A percentile compares a stretch with the other conserved stretches of the same genome.
Conservation (phyloP, 75 land plant species). For the Isoetes taiwanensis region DNA sequence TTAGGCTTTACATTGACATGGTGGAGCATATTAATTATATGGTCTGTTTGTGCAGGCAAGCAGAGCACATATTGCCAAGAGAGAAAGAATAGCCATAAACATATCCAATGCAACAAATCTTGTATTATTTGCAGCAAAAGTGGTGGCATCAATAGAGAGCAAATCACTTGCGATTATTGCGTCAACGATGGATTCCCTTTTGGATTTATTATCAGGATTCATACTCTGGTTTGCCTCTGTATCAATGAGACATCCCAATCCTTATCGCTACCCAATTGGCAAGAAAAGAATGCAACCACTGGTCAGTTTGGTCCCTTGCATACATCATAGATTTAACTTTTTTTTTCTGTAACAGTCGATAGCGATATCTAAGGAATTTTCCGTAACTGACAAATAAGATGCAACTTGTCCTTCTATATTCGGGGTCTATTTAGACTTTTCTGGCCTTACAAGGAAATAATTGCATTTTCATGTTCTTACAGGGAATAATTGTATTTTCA, state of each 20-base stretch:
- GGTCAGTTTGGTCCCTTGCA: constrained; percentile 26
- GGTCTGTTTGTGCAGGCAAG: constrained; percentile 36
- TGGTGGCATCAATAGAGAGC: constrained; percentile 58
- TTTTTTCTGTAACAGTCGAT: background rate
- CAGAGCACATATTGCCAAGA: constrained; percentile 27
- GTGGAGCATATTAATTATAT: background rate
- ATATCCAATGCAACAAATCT: constrained; percentile 56
- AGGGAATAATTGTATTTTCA: constrained; percentile 95
- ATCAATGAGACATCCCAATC: constrained; percentile 65
- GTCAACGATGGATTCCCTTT: constrained; percentile 69
- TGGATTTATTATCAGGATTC: constrained; percentile 76
- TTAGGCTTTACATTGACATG: background rate
- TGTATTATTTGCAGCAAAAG: constrained; percentile 53
- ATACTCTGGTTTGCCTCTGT: constrained; percentile 75
- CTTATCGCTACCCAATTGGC: constrained; percentile 72
- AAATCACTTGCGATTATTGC: constrained; percentile 80
- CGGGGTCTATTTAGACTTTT: no score
- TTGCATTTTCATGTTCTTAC: no score
- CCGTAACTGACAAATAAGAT: no score
- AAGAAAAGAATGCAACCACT: constrained; percentile 86
- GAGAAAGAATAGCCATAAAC: constrained; percentile 57
- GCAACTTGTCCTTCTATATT: no score
- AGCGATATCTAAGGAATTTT: background rate
- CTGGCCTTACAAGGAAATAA: no score
- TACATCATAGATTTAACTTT: background rate